Conservation (phyloP, 495 filamentous ascomycete genomes). For the Rhizodiscina lignyota region DNA sequence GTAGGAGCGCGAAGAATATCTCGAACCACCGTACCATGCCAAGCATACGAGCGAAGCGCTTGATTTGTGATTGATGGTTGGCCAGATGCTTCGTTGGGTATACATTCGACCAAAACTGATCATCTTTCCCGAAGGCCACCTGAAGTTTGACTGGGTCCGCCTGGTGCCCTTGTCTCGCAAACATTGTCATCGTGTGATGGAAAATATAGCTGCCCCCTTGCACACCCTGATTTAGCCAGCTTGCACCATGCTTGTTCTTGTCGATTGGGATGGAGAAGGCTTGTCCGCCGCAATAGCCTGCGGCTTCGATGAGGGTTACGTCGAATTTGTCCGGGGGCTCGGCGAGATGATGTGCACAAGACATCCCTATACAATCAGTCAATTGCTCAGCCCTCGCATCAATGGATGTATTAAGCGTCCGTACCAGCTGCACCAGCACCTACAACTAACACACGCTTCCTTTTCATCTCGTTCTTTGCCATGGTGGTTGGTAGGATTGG, state of each 20-base stretch:
- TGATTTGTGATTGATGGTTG: slow-evolving; percentile 45
- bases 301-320: slow-evolving; percentile 55
- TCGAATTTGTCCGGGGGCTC: slow-evolving; percentile 59
- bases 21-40: slow-evolving; percentile 53
- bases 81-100: slow-evolving; percentile 56
- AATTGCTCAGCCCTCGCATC: slow-evolving; percentile 1
- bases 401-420: not conserved
- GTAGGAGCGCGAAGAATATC: slow-evolving; percentile 54
- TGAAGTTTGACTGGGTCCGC: slow-evolving; percentile 59
- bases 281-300: slow-evolving; percentile 58
- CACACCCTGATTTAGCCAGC: slow-evolving; percentile 74
- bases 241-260: slow-evolving; percentile 44
- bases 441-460: slow-evolving; percentile 21
- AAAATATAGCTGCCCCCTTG: slow-evolving; percentile 69
- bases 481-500: no score
- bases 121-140: slow-evolving; percentile 55
- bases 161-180: slow-evolving; percentile 47
- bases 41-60: slow-evolving; percentile 45
- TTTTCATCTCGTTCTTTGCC: no score
- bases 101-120: slow-evolving; percentile 67
- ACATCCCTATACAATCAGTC: slow-evolving; percentile 29
- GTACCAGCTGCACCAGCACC: slow-evolving; percentile 24
- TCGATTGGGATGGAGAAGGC: slow-evolving; percentile 64
- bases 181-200: slow-evolving; percentile 69
- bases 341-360: slow-evolving; percentile 57